These are phyloP conservation scores for Hymenoscyphus scutula DNA, from an alignment of 2,329 filamentous ascomycete genomes.

Conservation along the genomic window DNA sequence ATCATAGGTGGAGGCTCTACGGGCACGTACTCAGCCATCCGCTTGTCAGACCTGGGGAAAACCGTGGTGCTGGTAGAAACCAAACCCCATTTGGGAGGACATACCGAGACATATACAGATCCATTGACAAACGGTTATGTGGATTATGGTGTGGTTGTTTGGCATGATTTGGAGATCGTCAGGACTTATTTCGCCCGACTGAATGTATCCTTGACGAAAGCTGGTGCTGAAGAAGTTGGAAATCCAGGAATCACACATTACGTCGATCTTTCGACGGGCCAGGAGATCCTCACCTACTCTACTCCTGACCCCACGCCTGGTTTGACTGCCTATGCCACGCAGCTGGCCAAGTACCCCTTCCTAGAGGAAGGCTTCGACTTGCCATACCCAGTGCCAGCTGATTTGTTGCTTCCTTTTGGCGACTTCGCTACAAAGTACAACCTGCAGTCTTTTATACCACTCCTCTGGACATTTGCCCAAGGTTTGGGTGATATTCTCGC, in stretches of 20 bases:
- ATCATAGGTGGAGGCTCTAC: slow-evolving; percentile 44
- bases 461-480: slow-evolving; percentile 42
- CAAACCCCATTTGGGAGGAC: slow-evolving; percentile 43
- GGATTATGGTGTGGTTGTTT: slow-evolving; percentile 42
- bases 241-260: slow-evolving; percentile 25
- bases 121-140: slow-evolving; percentile 35
- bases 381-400: slow-evolving; percentile 21
- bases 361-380: slow-evolving; percentile 43
- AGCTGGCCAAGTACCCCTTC: slow-evolving; percentile 37
- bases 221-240: neutral
- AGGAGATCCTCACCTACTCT: slow-evolving; percentile 7
- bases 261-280: slow-evolving; percentile 37
- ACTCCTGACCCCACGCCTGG: slow-evolving; percentile 10
- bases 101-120: slow-evolving; percentile 47
- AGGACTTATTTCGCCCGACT: slow-evolving; percentile 46
- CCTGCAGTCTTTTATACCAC: slow-evolving; percentile 43
- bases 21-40: slow-evolving; percentile 42
- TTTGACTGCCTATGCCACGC: slow-evolving; percentile 17
- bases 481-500: slow-evolving; percentile 45
- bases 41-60: slow-evolving; percentile 39
- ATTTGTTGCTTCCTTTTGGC: slow-evolving; percentile 26
- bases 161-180: slow-evolving; percentile 41
- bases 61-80: slow-evolving; percentile 42
- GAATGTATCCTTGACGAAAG: slow-evolving; percentile 38
- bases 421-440: slow-evolving; percentile 31